Evolutionary conservation across 73 alveolate genomes (phyloP), one percentile per base, ranked within the genome.

Genomic region (Paramecium biaurelia): DNA sequence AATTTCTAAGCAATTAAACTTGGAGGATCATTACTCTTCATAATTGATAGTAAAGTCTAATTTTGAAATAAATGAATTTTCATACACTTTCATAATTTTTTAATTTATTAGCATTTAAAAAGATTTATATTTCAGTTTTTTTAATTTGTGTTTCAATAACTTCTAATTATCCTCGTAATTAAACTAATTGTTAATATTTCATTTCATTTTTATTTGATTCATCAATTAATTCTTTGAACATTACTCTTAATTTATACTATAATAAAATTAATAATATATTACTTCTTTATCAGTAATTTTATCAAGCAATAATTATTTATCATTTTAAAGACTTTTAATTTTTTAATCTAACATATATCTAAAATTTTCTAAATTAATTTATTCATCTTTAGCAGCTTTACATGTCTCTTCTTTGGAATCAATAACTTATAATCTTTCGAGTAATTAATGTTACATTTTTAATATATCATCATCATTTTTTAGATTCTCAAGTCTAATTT

Each of bases 321-420:
- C 94, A 42, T 67, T 70, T 89, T 89, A 23, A 15, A 89, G 37
- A 59, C 94, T 89, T 45, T 70, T 89, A 38, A 70, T 89, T 38
- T 89, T 89, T 18, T 89, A 45, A 70, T 89, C 87, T 15, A 89
- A 42, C 94, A 89, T 89, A 37, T 89, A 89, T 43, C 94, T 89
- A 35, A 89, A 89, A 23, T 89, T 89, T 70, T 89, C 94, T 12
- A 89, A 57, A 89, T 89, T 89, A 4, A 89, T 89, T 53, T 89
- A 70, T 43, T 89, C 94, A 68, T 89, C 94, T 43, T 89, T 89
- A 15, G 94, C 89, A 57, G 85, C 79, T 43, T 89, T 89, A 24
- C 94, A 89, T 23, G 94, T 89, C 70, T 89, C 94, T 49, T 89
- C 94, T 34, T 89, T 89, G 9, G 92, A 70, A 30, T 89, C 94